phyloP scores from a whole-genome alignment of 345 rosid species.

The Citrus hindsii region DNA sequence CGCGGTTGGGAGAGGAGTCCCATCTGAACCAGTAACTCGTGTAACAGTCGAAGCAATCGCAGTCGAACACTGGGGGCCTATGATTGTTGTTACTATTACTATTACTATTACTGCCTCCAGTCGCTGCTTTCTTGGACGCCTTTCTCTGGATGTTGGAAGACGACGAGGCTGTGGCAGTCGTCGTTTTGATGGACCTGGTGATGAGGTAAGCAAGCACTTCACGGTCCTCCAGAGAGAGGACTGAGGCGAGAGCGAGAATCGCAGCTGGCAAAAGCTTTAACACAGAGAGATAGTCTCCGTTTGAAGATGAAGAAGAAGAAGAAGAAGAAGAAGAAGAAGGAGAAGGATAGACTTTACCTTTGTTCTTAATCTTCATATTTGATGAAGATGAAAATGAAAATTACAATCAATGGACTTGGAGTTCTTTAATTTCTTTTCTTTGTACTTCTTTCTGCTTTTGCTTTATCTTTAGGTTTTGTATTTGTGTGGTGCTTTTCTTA shows the following conservation, averaged over 20 bases:
- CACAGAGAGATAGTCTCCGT: constrained; percentile 43
- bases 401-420: not conserved
- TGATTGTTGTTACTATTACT: constrained; percentile 14
- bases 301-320: constrained; percentile 8
- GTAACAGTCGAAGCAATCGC: constrained; percentile 91
- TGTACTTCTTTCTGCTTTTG: not conserved
- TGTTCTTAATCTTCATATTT: constrained; percentile 72
- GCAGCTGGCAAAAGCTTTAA: constrained; percentile 71
- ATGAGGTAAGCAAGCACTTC: constrained; percentile 93
- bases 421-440: not conserved
- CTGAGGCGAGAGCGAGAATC: constrained; percentile 58
- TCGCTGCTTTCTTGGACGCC: constrained; percentile 28
- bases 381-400: not conserved
- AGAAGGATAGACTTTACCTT: constrained; percentile 84
- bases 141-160: constrained; percentile 29
- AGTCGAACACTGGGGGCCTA: constrained; percentile 50
- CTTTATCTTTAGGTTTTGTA: not conserved
- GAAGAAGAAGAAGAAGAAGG: constrained; percentile 28
- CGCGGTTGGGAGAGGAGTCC: constrained; percentile 87
- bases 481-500: too few relatives aligned
- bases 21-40: constrained; percentile 82
- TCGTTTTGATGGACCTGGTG: constrained; percentile 53
- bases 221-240: constrained; percentile 64
- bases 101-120: not conserved
- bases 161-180: constrained; percentile 12